Evolutionary conservation across 306 rosid genomes (phyloP).

Genomic region (Medicago truncatula): DNA sequence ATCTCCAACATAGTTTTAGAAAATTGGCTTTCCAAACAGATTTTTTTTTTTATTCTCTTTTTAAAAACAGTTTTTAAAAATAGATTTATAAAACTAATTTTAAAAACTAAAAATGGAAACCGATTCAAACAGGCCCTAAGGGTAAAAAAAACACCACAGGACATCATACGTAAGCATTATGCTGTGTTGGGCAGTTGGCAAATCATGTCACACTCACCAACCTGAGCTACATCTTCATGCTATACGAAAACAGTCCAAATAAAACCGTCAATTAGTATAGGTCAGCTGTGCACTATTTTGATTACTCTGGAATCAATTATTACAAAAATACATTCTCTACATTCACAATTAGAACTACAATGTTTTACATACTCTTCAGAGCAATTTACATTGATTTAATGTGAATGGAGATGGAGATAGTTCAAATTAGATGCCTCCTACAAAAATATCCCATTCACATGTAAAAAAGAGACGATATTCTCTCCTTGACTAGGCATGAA

Average conservation of each 20-base stretch:
- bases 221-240: conserved; percentile 1
- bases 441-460: conserved; percentile 36
- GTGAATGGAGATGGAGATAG: conserved; percentile 31
- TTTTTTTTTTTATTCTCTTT: no score
- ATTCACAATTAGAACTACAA: conserved; percentile 45
- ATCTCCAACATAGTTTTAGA: no score
- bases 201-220: neutral
- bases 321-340: conserved; percentile 41
- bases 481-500: conserved; percentile 39
- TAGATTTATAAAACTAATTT: no score
- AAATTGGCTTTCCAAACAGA: no score
- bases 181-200: neutral
- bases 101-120: no score
- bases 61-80: no score
- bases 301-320: conserved; percentile 34
- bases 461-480: conserved; percentile 24
- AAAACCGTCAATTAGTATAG: neutral
- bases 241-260: conserved; percentile 1
- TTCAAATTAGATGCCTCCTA: conserved; percentile 35
- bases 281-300: conserved; percentile 31
- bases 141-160: neutral
- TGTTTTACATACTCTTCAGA: conserved; percentile 40
- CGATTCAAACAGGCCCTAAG: no score
- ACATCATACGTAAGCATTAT: no score
- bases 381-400: conserved; percentile 38